Percentiles rank a stretch among this genome's conserved stretches.
Evolutionary conservation across 73 alveolate genomes (phyloP).

Genomic region (Paramecium biaurelia): DNA sequence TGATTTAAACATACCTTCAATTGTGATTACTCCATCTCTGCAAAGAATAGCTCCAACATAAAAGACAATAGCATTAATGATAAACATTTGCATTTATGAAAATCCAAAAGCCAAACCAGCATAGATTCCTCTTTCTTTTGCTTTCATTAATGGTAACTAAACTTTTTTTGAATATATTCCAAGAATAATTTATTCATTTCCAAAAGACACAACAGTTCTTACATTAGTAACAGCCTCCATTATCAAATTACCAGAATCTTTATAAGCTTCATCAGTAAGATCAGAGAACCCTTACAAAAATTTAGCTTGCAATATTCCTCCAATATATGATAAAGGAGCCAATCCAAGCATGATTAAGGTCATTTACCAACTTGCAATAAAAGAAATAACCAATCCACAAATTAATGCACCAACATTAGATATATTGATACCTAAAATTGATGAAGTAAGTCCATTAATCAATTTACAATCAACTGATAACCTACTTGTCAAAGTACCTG

Average conservation of each 20-base stretch:
- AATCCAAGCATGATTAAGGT: constrained; percentile 73
- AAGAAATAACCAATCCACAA: constrained; percentile 73
- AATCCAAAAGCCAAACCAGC: constrained; percentile 85
- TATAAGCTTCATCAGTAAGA: constrained; percentile 69
- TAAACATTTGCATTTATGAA: constrained; percentile 76
- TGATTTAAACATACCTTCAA: constrained; percentile 73
- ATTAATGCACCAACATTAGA: constrained; percentile 61
- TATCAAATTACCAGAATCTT: constrained; percentile 80
- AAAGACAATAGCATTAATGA: constrained; percentile 78
- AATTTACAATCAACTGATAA: constrained; percentile 62
- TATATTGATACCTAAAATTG: constrained; percentile 30
- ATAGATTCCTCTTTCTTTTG: constrained; percentile 66
- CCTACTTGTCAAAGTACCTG: constrained; percentile 84
- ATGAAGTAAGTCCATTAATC: constrained; percentile 47
- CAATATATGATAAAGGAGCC: constrained; percentile 71
- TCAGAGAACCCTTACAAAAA: constrained; percentile 68
- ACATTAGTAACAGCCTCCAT: constrained; percentile 83
- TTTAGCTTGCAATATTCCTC: constrained; percentile 70
- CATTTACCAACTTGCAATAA: constrained; percentile 71
- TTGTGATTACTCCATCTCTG: constrained; percentile 59
- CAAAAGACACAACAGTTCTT: constrained; percentile 86
- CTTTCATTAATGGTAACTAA: constrained; percentile 46
- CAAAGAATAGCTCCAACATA: constrained; percentile 77
- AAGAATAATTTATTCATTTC: constrained; percentile 77
- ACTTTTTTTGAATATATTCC: constrained; percentile 69